Base-by-base conservation (phyloP, 805 yeast genomes). In the Ogataea thermomethanolica region DNA sequence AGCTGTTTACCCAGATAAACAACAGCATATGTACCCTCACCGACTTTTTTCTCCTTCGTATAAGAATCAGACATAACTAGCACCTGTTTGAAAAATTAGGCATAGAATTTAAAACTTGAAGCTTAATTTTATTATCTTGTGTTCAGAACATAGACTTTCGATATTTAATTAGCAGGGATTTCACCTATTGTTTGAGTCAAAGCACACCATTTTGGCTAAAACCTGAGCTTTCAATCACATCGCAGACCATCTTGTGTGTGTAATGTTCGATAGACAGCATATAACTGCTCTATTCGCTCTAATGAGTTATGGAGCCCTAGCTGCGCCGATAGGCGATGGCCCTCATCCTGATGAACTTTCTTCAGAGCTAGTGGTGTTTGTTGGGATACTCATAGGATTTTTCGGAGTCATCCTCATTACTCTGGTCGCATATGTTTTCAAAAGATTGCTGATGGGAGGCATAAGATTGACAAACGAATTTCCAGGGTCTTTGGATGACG, bases 11-110 rank as follows among this genome's bases (percentile, higher is more conserved):
- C 98, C 11, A 90, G 70, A 55, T 81, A 88, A 5, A 93, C 99
- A 41, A 90, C 95, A 33, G 99, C 99, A 67, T 91, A 93, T 0
- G 99, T 93, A 64, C 99, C 99, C 66, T 93, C 99, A 58, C 99
- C 99, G 22, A 93, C 97, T 58, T 89, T 90, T 50, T 76, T 79
- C 41, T 89, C 96, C 46, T 66, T 67, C 5, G 66, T 48, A 37
- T 67, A 67, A 22, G 59, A 49, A 3, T 50, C 53, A 1, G 53
- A 29, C 55, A 53, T 47, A n/a, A 11, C 10, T 14, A 22, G 31
- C 33, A 5, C 24, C n/a, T 13, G 10, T 20, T 17, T 11, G n/a
- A 8, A 22, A 13, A 27, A 22, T 17, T 14, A 32, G 20, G 20
- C 26, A 32, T 32, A 35, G 27, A 21, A 28, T 27, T 10, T 10